phyloP scores from a whole-genome alignment of 2,329 filamentous ascomycete genomes.

The Fusarium armeniacum region DNA sequence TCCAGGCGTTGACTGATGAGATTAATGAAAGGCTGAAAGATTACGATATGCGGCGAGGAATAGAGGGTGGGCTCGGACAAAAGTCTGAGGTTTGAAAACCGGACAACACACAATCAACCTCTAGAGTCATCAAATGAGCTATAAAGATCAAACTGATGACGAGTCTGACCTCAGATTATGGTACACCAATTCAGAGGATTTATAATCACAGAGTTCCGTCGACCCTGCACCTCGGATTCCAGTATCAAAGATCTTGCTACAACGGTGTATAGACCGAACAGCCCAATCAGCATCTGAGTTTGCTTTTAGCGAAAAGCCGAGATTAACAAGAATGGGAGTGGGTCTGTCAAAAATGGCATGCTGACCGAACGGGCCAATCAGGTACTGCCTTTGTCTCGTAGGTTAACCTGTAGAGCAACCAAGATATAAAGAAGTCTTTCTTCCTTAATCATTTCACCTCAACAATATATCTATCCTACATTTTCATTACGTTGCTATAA shows the following conservation, averaged over 20 bases:
- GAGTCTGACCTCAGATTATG: not conserved
- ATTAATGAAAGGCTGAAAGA: conserved; percentile 52
- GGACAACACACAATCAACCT: not conserved
- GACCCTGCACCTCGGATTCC: too few relatives aligned
- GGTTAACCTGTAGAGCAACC: not conserved
- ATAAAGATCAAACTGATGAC: too few relatives aligned
- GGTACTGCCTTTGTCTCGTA: fast-evolving
- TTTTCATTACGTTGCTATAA: too few relatives aligned
- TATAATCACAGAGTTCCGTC: not conserved
- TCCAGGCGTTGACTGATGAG: conserved; percentile 51
- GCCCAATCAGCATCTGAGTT: not conserved
- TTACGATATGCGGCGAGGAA: conserved; percentile 45
- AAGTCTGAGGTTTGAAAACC: too few relatives aligned
- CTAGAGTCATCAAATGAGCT: not conserved
- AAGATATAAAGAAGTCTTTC: conserved; percentile 19
- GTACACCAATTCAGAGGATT: not conserved
- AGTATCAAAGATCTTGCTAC: not conserved
- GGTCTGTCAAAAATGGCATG: conserved; percentile 12
- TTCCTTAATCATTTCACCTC: not conserved
- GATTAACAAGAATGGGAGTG: not conserved
- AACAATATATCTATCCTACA: not conserved
- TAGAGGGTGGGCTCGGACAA: not conserved
- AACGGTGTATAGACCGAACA: not conserved
- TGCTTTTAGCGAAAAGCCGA: not conserved
- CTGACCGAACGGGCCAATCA: conserved; percentile 42